Base-by-base conservation (phyloP, 2,329 filamentous ascomycete species). In the Lecanicillium sp. region DNA sequence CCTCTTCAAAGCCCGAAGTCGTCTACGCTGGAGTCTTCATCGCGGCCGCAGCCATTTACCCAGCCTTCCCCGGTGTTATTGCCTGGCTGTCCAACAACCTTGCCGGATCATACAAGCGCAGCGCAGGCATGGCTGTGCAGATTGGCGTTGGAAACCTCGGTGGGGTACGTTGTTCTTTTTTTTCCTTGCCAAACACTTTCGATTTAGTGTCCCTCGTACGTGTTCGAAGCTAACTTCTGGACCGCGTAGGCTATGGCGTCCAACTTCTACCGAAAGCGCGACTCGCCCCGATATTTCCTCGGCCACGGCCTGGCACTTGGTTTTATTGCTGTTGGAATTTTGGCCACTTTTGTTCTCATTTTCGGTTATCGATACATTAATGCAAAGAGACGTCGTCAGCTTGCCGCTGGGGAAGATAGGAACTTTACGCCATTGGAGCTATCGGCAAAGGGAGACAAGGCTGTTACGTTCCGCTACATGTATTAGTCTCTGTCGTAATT, bases 41-140 rank as follows among this genome's bases (percentile, higher is more conserved):
- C 1, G 82, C 77, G 0, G 82, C 85, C 0, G 72, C 85, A 41
- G 83, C 83, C 3, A 88, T 92, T 40, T 92, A 90, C 48, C 85
- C 87, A 0, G 79, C 76, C 19, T 83, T 92, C 41, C 67, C 85
- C 0, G 89, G 89, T 38, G 82, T 83, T 1, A 83, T 94, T 36
- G 71, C 81, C 0, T 94, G 87, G 87, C 64, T 80, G 1, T 74
- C 75, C 25, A 94, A 92, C 56, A 94, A 94, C 43, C 70, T 84
- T 9, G 78, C 89, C 40, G 68, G 69, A 0, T 67, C 62, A 33
- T 70, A 70, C 56, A 94, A 94, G 58, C 67, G 78, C 5, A 71
- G 70, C 8, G 72, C 69, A 0, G 78, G 77, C 2, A 82, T 82
- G 70, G 79, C 77, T 0, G 59, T 83, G 11, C 22, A 25, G 22